Percentiles rank a stretch among this genome's conserved stretches.
These are phyloP conservation scores for Carallia pectinifolia DNA, from an alignment of 345 rosid genomes.

Conservation along the genomic window DNA sequence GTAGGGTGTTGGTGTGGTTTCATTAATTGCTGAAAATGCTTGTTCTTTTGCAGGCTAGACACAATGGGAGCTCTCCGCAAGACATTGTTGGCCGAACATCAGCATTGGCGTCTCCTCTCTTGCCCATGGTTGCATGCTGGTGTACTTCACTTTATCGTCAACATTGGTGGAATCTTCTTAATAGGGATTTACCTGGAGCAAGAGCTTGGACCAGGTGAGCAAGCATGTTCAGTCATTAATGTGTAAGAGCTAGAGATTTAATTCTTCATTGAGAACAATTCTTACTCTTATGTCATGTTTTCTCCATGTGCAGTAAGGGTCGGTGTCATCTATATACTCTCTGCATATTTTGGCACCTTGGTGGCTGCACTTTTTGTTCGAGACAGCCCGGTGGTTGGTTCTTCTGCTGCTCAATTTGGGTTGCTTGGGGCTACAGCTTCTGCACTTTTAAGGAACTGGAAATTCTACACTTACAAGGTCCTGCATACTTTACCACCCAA, in stretches of 20 bases:
- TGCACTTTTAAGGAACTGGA: conserved; percentile 65
- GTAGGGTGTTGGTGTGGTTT: no score
- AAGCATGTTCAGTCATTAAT: neutral
- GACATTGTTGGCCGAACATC: conserved; percentile 22
- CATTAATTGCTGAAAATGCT: neutral
- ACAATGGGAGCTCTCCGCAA: conserved; percentile 28
- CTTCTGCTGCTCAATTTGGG: conserved; percentile 72
- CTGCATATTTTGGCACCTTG: conserved; percentile 64
- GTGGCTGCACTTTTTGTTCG: conserved; percentile 58
- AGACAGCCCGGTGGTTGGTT: conserved; percentile 58
- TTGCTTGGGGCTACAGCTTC: conserved; percentile 79
- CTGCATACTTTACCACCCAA: neutral
- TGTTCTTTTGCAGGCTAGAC: conserved; percentile 51
- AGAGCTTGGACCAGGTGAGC: conserved; percentile 33
- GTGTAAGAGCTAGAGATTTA: neutral
- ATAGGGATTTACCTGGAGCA: conserved; percentile 19
- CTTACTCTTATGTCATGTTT: conserved; percentile 15
- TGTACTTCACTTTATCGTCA: conserved; percentile 22
- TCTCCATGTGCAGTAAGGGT: conserved; percentile 52
- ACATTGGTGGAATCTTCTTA: conserved; percentile 14
- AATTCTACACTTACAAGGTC: conserved; percentile 63
- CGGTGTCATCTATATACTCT: conserved; percentile 62
- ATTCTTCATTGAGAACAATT: neutral
- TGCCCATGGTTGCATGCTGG: conserved; percentile 33
- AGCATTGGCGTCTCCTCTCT: conserved; percentile 13